A percentile compares a stretch with the other conserved stretches of the same genome.
Conservation (phyloP, 108 stramenopile genomes). For the Fragilariopsis cylindrus region DNA sequence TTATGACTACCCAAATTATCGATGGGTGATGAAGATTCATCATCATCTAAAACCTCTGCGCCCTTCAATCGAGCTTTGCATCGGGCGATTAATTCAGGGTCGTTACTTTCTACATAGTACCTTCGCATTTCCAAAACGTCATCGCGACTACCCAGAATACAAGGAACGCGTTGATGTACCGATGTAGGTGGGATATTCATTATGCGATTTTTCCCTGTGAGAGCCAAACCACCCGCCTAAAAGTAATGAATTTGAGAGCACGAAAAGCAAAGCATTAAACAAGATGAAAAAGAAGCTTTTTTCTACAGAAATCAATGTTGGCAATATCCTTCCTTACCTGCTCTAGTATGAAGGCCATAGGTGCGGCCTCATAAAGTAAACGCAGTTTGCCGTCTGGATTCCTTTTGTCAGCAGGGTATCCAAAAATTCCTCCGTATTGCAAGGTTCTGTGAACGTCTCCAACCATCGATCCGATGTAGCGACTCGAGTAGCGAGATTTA, state of each 20-base stretch:
- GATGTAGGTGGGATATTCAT: slow-evolving; percentile 41
- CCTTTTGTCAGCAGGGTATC: slow-evolving; percentile 83
- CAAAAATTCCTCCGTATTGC: slow-evolving; percentile 92
- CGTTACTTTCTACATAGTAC: slow-evolving; percentile 33
- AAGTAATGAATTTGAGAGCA: background rate
- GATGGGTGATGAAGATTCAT: background rate
- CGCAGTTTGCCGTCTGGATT: slow-evolving; percentile 75
- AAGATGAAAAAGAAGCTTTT: too few relatives aligned
- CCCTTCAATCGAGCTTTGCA: slow-evolving; percentile 25
- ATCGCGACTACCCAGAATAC: slow-evolving; percentile 63
- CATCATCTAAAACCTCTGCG: slow-evolving; percentile 2
- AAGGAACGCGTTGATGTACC: slow-evolving; percentile 66
- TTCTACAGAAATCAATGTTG: background rate
- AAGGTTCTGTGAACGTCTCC: slow-evolving; percentile 94
- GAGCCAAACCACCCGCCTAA: slow-evolving; percentile 75
- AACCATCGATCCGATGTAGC: slow-evolving; percentile 95
- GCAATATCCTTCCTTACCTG: slow-evolving; percentile 33
- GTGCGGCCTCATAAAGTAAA: slow-evolving; percentile 73
- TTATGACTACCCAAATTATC: background rate
- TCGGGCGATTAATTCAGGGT: slow-evolving; percentile 26
- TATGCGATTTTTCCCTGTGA: slow-evolving; percentile 47
- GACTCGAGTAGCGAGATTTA: slow-evolving; percentile 45
- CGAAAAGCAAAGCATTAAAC: too few relatives aligned
- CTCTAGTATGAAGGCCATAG: slow-evolving; percentile 92
- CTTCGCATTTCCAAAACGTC: slow-evolving; percentile 62